phyloP scores from a whole-genome alignment of 176 grass and related monocot species.

The Eragrostis nindensis region DNA sequence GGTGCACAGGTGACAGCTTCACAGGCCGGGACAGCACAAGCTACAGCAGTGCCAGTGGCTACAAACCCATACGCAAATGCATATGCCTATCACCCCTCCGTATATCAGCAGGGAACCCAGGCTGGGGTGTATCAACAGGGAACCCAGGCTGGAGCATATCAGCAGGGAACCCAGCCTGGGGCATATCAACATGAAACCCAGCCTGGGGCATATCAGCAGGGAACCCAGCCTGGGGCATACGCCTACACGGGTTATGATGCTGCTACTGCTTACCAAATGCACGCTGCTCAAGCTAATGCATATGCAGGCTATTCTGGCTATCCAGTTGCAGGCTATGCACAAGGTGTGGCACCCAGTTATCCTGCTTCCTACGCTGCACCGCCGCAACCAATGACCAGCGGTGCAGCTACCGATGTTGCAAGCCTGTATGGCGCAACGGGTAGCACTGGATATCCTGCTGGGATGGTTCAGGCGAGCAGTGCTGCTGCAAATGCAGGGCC shows the following conservation, averaged over 20 bases:
- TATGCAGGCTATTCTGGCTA: constrained; percentile 57
- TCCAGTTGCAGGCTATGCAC: constrained; percentile 50
- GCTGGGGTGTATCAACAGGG: neutral
- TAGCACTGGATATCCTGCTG: constrained; percentile 48
- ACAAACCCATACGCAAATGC: constrained; percentile 58
- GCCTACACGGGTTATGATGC: constrained; percentile 44
- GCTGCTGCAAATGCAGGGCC: constrained; percentile 28
- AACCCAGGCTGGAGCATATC: constrained; percentile 24
- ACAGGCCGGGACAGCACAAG: constrained; percentile 47
- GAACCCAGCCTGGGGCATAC: constrained; percentile 17
- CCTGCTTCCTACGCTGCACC: constrained; percentile 43
- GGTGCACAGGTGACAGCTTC: constrained; percentile 32
- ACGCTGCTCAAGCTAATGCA: constrained; percentile 29
- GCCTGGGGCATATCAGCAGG: constrained; percentile 34
- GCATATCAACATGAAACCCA: constrained; percentile 43
- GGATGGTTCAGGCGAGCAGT: constrained; percentile 32
- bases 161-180: constrained; percentile 36
- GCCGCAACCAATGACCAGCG: constrained; percentile 35
- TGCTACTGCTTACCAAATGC: constrained; percentile 44
- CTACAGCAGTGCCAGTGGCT: constrained; percentile 34
- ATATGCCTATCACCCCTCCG: constrained; percentile 44
- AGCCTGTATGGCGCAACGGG: constrained; percentile 11
- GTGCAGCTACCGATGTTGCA: constrained; percentile 29
- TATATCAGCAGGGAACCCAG: constrained; percentile 39
- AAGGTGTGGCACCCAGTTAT: constrained; percentile 39